Conservation (phyloP, 805 yeast species). For the Kodamaea neixiangensis region DNA sequence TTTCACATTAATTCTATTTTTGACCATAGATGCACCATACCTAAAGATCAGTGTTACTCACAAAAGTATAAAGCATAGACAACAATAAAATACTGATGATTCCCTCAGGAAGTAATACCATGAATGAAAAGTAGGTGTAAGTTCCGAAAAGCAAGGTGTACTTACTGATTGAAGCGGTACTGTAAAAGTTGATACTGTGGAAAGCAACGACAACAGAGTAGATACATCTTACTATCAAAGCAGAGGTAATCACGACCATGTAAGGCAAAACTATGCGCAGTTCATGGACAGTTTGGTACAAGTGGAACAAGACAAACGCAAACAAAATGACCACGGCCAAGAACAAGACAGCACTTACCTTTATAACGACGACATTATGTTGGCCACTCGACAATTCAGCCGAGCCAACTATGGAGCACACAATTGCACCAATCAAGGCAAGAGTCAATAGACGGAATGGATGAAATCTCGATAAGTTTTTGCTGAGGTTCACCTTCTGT, state of each 20-base stretch:
- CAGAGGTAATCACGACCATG: not conserved
- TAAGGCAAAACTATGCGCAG: conserved; percentile 2
- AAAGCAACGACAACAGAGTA: conserved; percentile 7
- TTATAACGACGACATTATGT: not conserved
- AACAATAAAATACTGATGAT: conserved; percentile 5
- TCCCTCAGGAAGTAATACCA: conserved; percentile 12
- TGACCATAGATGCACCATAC: too few species aligned
- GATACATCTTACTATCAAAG: conserved; percentile 5
- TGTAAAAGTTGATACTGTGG: not conserved
- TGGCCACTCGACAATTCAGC: not conserved
- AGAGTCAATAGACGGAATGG: conserved; percentile 9
- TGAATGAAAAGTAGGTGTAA: conserved; percentile 11
- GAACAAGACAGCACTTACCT: conserved; percentile 9
- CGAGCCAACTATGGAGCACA: conserved; percentile 6
- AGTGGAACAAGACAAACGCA: not conserved
- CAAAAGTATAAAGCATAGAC: conserved; percentile 9
- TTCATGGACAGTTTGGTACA: not conserved
- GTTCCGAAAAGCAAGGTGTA: conserved; percentile 10
- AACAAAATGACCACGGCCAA: not conserved
- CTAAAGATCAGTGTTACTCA: not conserved
- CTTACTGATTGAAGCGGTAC: not conserved
- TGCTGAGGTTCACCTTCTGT: not conserved
- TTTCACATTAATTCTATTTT: too few species aligned
- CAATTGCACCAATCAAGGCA: conserved; percentile 6
- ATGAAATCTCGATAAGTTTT: conserved; percentile 5